These are phyloP conservation scores for Trematosphaeria pertusa DNA, from an alignment of 2,329 filamentous ascomycete genomes.

Conservation along the genomic window DNA sequence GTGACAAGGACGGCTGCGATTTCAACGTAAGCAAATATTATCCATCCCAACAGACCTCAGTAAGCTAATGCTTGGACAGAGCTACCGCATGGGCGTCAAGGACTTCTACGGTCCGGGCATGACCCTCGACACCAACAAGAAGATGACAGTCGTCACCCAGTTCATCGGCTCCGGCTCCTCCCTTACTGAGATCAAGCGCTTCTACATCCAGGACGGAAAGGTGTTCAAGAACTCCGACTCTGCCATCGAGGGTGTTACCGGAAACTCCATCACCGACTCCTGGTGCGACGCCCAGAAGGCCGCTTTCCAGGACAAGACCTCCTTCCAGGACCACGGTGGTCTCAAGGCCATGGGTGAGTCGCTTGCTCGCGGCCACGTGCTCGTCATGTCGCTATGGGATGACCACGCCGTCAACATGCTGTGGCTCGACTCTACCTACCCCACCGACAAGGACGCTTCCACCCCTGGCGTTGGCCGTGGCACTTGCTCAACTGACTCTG, in stretches of 20 bases:
- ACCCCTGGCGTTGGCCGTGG: conserved; percentile 46
- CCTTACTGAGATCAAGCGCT: conserved; percentile 56
- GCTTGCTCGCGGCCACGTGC: conserved; percentile 65
- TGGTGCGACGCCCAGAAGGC: conserved; percentile 66
- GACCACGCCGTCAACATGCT: conserved; percentile 74
- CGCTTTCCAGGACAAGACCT: conserved; percentile 61
- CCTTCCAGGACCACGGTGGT: conserved; percentile 64
- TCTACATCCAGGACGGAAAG: conserved; percentile 59
- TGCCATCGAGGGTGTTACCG: conserved; percentile 54
- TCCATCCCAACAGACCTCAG: not conserved
- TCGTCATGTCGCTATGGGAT: conserved; percentile 69
- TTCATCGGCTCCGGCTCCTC: conserved; percentile 54
- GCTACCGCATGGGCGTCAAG: conserved; percentile 69
- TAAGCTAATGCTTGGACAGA: conserved; percentile 15
- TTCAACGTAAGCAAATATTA: conserved; percentile 46
- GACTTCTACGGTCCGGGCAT: conserved; percentile 68
- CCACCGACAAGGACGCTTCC: conserved; percentile 49
- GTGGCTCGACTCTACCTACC: conserved; percentile 75
- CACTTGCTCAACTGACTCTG: conserved; percentile 46
- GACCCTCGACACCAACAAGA: conserved; percentile 52
- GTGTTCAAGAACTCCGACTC: conserved; percentile 55
- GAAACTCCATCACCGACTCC: conserved; percentile 63
- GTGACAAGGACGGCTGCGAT: conserved; percentile 74
- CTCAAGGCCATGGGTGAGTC: conserved; percentile 62
- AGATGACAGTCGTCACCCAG: conserved; percentile 60